phyloP scores from a whole-genome alignment of 2,329 filamentous ascomycete genomes.

The Fusarium sp. region DNA sequence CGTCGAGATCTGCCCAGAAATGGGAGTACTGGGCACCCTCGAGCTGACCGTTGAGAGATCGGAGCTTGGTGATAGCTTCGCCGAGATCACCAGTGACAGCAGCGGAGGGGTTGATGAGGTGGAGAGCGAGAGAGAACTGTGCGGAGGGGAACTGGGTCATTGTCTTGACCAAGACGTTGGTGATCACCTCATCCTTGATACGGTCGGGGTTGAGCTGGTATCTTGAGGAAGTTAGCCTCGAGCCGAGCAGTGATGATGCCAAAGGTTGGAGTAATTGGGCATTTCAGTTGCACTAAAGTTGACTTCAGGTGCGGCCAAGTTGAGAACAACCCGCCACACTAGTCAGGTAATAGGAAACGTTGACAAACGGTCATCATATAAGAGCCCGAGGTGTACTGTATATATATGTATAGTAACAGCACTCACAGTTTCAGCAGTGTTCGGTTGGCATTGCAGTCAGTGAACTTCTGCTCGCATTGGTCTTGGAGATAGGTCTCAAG shows the following conservation, averaged over 20 bases:
- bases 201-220: conserved; percentile 99
- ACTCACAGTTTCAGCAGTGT: conserved; percentile 97
- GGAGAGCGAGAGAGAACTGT: conserved; percentile 92
- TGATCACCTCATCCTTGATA: conserved; percentile 94
- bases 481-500: conserved; percentile 95
- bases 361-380: conserved; percentile 77
- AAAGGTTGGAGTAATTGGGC: conserved; percentile 18
- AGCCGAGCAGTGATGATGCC: not conserved
- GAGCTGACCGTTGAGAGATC: conserved; percentile 84
- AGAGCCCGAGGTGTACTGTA: conserved; percentile 28
- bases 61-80: conserved; percentile 91
- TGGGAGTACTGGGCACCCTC: conserved; percentile 88
- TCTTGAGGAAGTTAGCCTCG: conserved; percentile 58
- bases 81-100: conserved; percentile 75
- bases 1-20: conserved; percentile 95
- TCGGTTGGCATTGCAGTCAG: conserved; percentile 96
- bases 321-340: conserved; percentile 59
- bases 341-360: conserved; percentile 99
- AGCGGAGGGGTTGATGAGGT: conserved; percentile 87
- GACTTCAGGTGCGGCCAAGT: conserved; percentile 68
- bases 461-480: conserved; percentile 94
- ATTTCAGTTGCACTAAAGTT: conserved; percentile 78
- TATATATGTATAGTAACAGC: conserved; percentile 4
- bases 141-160: conserved; percentile 96
- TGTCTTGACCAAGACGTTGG: conserved; percentile 98